Percentiles rank a stretch among this genome's conserved stretches.
Conservation (phyloP, 768 basidiomycete genomes). For the Gymnopilus junonius region DNA sequence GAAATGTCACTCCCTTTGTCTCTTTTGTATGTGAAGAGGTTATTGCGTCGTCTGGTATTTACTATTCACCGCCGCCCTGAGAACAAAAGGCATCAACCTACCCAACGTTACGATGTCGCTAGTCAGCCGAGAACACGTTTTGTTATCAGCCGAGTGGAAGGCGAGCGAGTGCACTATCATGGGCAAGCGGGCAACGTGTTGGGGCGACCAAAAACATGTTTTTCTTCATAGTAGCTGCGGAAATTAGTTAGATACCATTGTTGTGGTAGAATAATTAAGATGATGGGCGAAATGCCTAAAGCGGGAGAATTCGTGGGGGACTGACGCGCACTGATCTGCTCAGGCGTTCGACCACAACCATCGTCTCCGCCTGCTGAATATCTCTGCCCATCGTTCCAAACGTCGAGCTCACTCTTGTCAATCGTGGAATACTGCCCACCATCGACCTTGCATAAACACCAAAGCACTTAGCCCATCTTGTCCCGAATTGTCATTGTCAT, state of each 20-base stretch:
- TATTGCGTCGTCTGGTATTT: neutral
- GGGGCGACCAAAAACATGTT: neutral
- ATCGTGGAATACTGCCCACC: constrained; percentile 12
- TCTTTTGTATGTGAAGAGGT: neutral
- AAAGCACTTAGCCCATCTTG: constrained; percentile 8
- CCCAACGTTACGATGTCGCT: neutral
- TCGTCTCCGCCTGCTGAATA: constrained; percentile 14
- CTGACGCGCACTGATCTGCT: constrained; percentile 23
- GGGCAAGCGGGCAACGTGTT: neutral
- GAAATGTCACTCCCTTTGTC: neutral
- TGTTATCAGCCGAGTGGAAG: constrained; percentile 5
- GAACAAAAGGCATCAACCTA: neutral
- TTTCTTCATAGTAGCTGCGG: neutral
- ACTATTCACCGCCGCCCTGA: neutral
- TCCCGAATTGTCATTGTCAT: constrained; percentile 38
- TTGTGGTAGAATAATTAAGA: constrained; percentile 11
- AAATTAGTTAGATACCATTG: neutral
- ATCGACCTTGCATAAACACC: constrained; percentile 7
- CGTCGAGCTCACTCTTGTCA: constrained; percentile 6
- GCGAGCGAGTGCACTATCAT: neutral
- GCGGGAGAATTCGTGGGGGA: constrained; percentile 21
- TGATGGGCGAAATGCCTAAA: constrained; percentile 17
- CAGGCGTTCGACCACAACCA: constrained; percentile 15
- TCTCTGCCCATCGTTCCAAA: constrained; percentile 12
- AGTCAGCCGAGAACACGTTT: constrained; percentile 16